A percentile compares a stretch with the other conserved stretches of the same genome.
These are phyloP conservation scores for Chaetomiaceae sp. DNA, from an alignment of 2,329 filamentous ascomycete genomes.

Conservation along the genomic window DNA sequence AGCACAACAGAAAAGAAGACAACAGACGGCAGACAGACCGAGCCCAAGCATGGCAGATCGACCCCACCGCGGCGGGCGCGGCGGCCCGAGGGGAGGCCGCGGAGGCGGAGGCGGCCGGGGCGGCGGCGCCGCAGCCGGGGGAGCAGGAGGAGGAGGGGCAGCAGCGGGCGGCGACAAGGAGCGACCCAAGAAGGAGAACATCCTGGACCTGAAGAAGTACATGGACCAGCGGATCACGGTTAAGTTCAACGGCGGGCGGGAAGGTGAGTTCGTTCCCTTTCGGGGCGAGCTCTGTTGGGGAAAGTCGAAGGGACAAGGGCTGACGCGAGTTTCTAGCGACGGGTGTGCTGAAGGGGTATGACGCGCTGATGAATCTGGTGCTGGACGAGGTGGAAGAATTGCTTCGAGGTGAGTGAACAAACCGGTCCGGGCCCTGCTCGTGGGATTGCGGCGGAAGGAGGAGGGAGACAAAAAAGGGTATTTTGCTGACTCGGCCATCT, in stretches of 20 bases:
- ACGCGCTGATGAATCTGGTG: slow-evolving; percentile 96
- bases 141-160: slow-evolving; percentile 32
- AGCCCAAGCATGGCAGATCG: slow-evolving; percentile 47
- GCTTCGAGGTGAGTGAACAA: slow-evolving; percentile 71
- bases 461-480: too few species aligned
- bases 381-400: slow-evolving; percentile 89
- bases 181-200: slow-evolving; percentile 96
- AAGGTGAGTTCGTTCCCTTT: slow-evolving; percentile 56
- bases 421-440: not conserved
- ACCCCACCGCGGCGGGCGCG: slow-evolving; percentile 34
- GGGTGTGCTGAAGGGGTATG: slow-evolving; percentile 88
- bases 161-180: slow-evolving; percentile 40
- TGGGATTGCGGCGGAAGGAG: not conserved
- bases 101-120: slow-evolving; percentile 31
- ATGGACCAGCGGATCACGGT: slow-evolving; percentile 94
- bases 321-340: slow-evolving; percentile 51
- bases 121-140: slow-evolving; percentile 36
- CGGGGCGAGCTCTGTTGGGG: not conserved
- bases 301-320: not conserved
- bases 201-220: slow-evolving; percentile 90
- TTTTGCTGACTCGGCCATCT: not conserved
- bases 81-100: slow-evolving; percentile 14
- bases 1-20: not conserved
- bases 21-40: too few species aligned
- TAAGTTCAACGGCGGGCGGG: slow-evolving; percentile 92